Conservation (phyloP, 805 yeast species). For the Candida boleticola region DNA sequence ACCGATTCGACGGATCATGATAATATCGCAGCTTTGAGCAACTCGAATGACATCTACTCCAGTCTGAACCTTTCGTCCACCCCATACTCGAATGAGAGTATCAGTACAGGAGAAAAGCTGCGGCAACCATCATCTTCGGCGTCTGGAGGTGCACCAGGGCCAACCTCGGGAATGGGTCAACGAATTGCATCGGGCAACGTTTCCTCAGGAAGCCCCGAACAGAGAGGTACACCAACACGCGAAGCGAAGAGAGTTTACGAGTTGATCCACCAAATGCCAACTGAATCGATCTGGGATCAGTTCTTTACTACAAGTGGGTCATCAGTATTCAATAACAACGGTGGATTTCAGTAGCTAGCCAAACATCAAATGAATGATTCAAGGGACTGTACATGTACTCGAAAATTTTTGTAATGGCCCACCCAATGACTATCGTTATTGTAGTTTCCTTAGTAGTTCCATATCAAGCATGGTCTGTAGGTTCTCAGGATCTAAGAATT, state of each 20-base stretch:
- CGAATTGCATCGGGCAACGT: too few species aligned
- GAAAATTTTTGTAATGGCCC: too few species aligned
- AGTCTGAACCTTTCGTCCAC: constrained; percentile 1
- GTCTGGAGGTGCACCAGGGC: neutral
- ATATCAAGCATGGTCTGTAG: neutral
- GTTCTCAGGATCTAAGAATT: neutral
- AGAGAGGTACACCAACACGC: constrained; percentile 17
- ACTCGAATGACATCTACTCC: neutral
- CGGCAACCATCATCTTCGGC: neutral
- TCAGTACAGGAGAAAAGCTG: neutral
- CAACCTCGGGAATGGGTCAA: neutral
- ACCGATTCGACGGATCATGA: neutral
- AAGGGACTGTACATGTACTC: too few species aligned
- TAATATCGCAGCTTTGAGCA: neutral
- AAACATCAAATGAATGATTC: neutral
- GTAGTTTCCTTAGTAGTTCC: constrained; percentile 3
- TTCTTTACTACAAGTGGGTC: constrained; percentile 37
- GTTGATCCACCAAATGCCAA: constrained; percentile 60
- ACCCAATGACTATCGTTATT: constrained; percentile 6
- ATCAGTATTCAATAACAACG: constrained; percentile 4
- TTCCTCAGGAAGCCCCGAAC: constrained; percentile 9
- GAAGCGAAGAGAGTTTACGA: constrained; percentile 61
- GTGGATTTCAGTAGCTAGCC: neutral
- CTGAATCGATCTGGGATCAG: constrained; percentile 70
- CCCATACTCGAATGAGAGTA: neutral